Conservation (phyloP, 306 rosid species). For the Pyrus betulifolia region DNA sequence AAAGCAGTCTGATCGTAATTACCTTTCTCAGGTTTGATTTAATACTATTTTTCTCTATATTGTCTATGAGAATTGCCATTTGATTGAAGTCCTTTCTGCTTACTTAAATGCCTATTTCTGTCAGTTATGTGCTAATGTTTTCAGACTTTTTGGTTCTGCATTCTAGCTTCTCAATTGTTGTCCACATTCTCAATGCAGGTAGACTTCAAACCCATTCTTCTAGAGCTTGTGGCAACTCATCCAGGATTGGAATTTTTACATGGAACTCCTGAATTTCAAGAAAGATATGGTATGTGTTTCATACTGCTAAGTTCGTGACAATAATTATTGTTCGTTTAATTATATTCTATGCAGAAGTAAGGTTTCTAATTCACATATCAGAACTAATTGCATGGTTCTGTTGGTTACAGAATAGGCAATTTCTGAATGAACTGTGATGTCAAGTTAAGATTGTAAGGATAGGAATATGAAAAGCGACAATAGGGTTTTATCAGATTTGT, state of each 20-base stretch:
- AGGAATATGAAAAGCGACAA: neutral
- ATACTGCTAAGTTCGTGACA: neutral
- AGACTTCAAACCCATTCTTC: conserved; percentile 86
- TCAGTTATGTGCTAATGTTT: neutral
- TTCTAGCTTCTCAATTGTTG: conserved; percentile 12
- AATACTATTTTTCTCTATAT: neutral
- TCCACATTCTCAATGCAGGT: conserved; percentile 37
- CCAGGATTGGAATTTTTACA: conserved; percentile 95
- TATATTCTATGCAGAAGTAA: neutral
- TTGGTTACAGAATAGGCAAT: neutral
- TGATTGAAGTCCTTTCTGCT: neutral
- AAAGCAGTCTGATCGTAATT: conserved; percentile 72
- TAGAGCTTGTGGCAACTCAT: conserved; percentile 83
- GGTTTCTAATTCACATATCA: neutral
- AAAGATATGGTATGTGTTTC: conserved; percentile 76
- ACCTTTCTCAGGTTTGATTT: conserved; percentile 68
- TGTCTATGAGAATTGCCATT: neutral
- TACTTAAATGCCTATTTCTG: neutral
- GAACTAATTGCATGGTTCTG: neutral
- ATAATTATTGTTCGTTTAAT: neutral
- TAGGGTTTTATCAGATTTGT: neutral
- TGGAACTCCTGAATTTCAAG: conserved; percentile 97
- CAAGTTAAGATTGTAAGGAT: neutral
- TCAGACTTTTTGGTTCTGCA: conserved; percentile 5
- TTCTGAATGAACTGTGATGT: neutral